Evolutionary conservation across 441 rosid species (phyloP).

Genomic region (Aquilaria agallochum): DNA sequence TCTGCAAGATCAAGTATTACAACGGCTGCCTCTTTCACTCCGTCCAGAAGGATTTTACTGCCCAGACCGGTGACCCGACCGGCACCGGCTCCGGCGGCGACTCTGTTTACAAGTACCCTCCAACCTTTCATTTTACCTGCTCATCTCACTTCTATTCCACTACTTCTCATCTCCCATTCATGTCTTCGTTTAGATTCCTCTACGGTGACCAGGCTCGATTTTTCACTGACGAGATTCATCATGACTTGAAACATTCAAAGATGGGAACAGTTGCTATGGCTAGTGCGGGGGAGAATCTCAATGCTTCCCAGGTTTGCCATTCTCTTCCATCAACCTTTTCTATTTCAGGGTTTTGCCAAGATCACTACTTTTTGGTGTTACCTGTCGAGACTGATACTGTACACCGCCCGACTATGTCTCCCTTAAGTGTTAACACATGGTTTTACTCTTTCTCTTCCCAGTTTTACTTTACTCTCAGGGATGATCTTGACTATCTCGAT

Average conservation of each 20-base stretch:
- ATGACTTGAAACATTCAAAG: slow-evolving; percentile 82
- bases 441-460: slow-evolving; percentile 27
- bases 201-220: slow-evolving; percentile 96
- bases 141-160: neutral
- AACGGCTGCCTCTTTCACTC: slow-evolving; percentile 86
- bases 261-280: slow-evolving; percentile 96
- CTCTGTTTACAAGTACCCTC: slow-evolving; percentile 68
- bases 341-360: neutral
- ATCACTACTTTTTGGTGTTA: no score
- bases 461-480: slow-evolving; percentile 92
- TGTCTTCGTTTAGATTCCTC: slow-evolving; percentile 50
- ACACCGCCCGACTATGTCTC: no score
- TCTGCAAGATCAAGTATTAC: slow-evolving; percentile 92
- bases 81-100: slow-evolving; percentile 86
- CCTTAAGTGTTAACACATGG: no score
- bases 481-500: slow-evolving; percentile 91
- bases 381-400: no score
- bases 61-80: slow-evolving; percentile 95
- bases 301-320: slow-evolving; percentile 86
- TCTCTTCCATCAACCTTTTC: neutral
- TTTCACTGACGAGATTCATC: slow-evolving; percentile 84
- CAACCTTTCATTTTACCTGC: neutral
- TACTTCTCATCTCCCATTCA: neutral
- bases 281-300: slow-evolving; percentile 93
- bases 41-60: slow-evolving; percentile 93